These are phyloP conservation scores for Crassisporium funariophilum DNA, from an alignment of 768 basidiomycete species.

Conservation along the genomic window DNA sequence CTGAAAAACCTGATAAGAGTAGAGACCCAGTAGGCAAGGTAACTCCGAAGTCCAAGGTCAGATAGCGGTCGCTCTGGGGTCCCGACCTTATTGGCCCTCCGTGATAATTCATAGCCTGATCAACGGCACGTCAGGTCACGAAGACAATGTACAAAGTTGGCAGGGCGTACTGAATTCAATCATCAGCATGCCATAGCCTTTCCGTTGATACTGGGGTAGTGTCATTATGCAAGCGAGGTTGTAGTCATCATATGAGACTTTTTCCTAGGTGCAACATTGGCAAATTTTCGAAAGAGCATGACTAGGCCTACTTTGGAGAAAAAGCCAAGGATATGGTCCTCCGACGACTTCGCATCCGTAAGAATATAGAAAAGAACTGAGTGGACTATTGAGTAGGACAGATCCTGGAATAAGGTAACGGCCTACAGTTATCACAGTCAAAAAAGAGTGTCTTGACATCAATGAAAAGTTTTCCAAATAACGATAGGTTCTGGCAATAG, in stretches of 20 bases:
- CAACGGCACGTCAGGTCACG: not conserved
- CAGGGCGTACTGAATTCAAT: conserved; percentile 92
- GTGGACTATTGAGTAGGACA: not conserved
- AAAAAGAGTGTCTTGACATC: conserved; percentile 96
- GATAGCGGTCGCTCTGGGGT: conserved; percentile 96
- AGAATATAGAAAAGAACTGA: conserved; percentile 90
- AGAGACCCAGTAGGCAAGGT: conserved; percentile 86
- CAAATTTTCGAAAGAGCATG: not conserved
- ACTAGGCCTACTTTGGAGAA: conserved; percentile 56
- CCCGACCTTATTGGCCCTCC: conserved; percentile 75
- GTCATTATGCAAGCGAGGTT: conserved; percentile 97
- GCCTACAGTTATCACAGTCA: conserved; percentile 82
- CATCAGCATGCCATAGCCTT: conserved; percentile 92
- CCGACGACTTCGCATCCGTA: conserved; percentile 78
- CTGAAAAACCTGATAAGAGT: conserved; percentile 84
- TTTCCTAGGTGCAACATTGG: conserved; percentile 60
- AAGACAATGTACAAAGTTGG: not conserved
- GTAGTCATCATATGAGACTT: conserved; percentile 93
- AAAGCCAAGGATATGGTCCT: conserved; percentile 79
- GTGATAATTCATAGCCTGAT: conserved; percentile 90
- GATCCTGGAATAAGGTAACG: not conserved
- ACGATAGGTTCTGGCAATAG: conserved; percentile 93
- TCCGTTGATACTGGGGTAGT: conserved; percentile 88
- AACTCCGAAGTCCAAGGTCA: conserved; percentile 88
- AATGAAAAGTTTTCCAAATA: conserved; percentile 99